Evolutionary conservation across 2,329 filamentous ascomycete genomes (phyloP), one percentile per base, ranked within the genome.

Genomic region (Cladosporium velox): DNA sequence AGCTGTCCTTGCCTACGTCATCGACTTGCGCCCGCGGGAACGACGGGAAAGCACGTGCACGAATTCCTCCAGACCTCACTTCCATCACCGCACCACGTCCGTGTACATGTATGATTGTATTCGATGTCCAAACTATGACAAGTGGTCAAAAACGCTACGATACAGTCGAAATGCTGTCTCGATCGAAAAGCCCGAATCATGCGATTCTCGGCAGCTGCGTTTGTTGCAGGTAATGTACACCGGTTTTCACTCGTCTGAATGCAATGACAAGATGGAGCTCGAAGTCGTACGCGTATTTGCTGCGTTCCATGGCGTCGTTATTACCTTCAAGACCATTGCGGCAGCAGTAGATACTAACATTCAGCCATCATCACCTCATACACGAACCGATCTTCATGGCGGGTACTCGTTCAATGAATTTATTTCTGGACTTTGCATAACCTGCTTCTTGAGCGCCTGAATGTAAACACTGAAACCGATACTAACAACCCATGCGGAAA

Each of bases 1-100:
- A 63, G 60, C 60, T 54, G 34, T 55, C 34, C 15, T 32, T 63
- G 60, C 34, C 41, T 63, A 63, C 60, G 60, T 63, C 60, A 63
- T 63, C 10, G 60, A 63, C 44, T 30, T 15, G 24, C n/a, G 24
- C 24, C 1, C 24, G 32, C n/a, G 41, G n/a, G 41, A 12, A 8
- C n/a, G 41, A 35, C 34, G 41, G 41, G 41, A 47, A 21, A 47
- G 41, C 41, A 21, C n/a, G 41, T 47, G 41, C 41, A n/a, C 41
- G 8, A 21, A 11, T 3, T 47, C n/a, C n/a, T 3, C n/a, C 8
- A 47, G 41, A 24, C 41, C n/a, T 47, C 41, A 47, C 41, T 47
- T 47, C 41, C n/a, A 18, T 21, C 41, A n/a, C 38, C 41, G 3
- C 41, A 44, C 38, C n/a, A n/a, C 18, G 18, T 35, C 3, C 34